A percentile compares a stretch with the other conserved stretches of the same genome.
Evolutionary conservation across 2,329 filamentous ascomycete genomes (phyloP).

Genomic region (Aspergillus luchuensis): DNA sequence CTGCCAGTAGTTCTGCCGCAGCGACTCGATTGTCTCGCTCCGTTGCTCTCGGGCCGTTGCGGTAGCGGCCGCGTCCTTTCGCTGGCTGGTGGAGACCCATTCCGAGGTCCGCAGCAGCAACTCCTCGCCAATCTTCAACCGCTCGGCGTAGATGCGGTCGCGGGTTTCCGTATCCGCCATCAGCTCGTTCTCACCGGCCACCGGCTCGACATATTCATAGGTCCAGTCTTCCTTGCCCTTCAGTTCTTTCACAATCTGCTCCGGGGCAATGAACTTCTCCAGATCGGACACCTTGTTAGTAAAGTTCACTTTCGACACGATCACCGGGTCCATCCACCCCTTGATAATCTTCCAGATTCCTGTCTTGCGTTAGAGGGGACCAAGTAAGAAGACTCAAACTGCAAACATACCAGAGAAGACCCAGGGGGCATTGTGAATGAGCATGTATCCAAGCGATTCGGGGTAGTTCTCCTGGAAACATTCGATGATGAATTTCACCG

Average conservation of each 20-base stretch:
- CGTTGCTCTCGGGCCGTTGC: slow-evolving; percentile 58
- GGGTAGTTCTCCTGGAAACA: slow-evolving; percentile 98
- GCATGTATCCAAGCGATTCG: slow-evolving; percentile 82
- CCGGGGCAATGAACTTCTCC: slow-evolving; percentile 68
- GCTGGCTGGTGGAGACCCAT: slow-evolving; percentile 66
- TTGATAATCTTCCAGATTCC: slow-evolving; percentile 92
- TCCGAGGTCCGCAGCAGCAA: slow-evolving; percentile 72
- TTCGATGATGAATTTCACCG: slow-evolving; percentile 98
- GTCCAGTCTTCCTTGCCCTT: slow-evolving; percentile 81
- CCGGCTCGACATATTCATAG: slow-evolving; percentile 78
- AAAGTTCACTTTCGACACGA: slow-evolving; percentile 90
- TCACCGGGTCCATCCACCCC: slow-evolving; percentile 94
- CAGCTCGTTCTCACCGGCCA: slow-evolving; percentile 69
- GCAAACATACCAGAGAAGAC: slow-evolving; percentile 74
- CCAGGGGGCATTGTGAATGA: slow-evolving; percentile 91
- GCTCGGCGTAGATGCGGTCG: slow-evolving; percentile 63
- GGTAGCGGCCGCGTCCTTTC: slow-evolving; percentile 46
- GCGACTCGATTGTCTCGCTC: slow-evolving; percentile 60
- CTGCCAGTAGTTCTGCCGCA: slow-evolving; percentile 81
- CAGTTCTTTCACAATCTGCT: slow-evolving; percentile 74
- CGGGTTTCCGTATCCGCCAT: slow-evolving; percentile 67
- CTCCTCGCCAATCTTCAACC: slow-evolving; percentile 66
- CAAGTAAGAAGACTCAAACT: background rate
- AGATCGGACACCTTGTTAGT: slow-evolving; percentile 77
- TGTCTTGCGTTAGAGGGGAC: slow-evolving; percentile 32